Conservation (phyloP, 2,329 filamentous ascomycete genomes). For the Amphichorda felina region DNA sequence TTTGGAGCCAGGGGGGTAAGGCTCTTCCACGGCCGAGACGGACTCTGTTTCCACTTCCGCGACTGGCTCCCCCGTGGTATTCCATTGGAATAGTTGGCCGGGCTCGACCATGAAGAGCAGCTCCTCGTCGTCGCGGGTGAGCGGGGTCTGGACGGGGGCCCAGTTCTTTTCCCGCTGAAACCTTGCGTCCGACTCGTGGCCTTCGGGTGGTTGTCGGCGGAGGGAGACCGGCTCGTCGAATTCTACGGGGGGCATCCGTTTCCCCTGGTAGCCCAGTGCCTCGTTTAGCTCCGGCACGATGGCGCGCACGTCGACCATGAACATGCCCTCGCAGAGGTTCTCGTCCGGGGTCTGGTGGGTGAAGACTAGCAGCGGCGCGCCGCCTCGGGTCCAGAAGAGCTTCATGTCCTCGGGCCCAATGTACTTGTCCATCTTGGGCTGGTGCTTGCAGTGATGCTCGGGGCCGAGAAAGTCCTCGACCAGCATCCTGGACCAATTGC, state of each 20-base stretch:
- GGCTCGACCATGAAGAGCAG: constrained; percentile 4
- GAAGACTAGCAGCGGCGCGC: constrained; percentile 3
- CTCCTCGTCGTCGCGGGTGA: not conserved
- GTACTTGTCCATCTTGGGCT: constrained; percentile 5
- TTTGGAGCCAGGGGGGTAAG: not conserved
- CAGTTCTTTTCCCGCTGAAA: constrained; percentile 6
- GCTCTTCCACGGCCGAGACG: constrained; percentile 2
- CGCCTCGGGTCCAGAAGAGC: constrained; percentile 2
- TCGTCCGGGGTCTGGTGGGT: constrained; percentile 3
- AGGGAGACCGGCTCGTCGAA: constrained; percentile 2
- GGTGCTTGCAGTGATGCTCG: constrained; percentile 2
- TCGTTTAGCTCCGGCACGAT: constrained; percentile 2
- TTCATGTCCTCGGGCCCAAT: constrained; percentile 5
- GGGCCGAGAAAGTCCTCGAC: constrained; percentile 2
- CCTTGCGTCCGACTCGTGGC: constrained; percentile 1
- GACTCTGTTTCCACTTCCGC: not conserved
- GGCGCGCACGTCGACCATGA: constrained; percentile 3
- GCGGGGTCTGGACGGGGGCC: constrained; percentile 2
- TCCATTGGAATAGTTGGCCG: constrained; percentile 1
- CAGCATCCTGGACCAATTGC: constrained; percentile 1
- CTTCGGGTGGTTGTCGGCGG: not conserved
- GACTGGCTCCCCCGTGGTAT: not conserved
- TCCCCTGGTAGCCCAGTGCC: not conserved
- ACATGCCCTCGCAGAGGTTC: constrained; percentile 4
- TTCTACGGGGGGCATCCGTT: not conserved